Evolutionary conservation across 495 filamentous ascomycete species (phyloP), one percentile per base, ranked within the genome.

Genomic region (Extremus antarcticus): DNA sequence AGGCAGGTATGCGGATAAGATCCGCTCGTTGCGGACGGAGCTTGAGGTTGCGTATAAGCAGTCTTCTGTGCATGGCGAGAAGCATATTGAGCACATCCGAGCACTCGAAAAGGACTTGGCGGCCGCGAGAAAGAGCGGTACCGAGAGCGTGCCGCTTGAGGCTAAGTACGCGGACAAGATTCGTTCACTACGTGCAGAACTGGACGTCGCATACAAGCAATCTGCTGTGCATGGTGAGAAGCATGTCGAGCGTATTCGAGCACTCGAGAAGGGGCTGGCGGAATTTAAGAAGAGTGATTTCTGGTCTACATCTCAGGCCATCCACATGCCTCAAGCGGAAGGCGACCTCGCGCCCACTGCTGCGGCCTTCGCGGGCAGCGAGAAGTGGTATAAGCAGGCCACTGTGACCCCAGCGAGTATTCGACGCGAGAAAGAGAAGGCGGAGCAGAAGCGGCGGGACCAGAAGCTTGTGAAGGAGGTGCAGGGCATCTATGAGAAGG

Each of bases 261-360:
- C 23, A 3, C 46, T 48, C 17, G 46, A 48, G 20, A 20, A 48
- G 20, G 20, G 25, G 21, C 25, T 22, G 4, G 46, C 46, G 20
- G 19, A 13, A 19, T 13, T 16, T 23, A 72, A 19, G 74, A 85
- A 29, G 24, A 38, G 19, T 21, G 41, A n/a, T 45, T 7, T 3
- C 46, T 4, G n/a, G 41, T 8, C 41, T 4, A 45, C 7, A n/a
- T n/a, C 20, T 45, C 7, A 2, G 13, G 43, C 38, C 16, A 68
- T 90, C n/a, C 78, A 77, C 47, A 81, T 85, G 53, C 71, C 69
- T 46, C 90, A 94, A 57, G 63, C 61, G 1, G 70, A 73, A 63
- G 68, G 65, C 20, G 69, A 71, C 54, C 61, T 70, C 58, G 52
- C 55, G 17, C 60, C 54, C 25, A 65, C 66, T 39, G 65, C 71